These are phyloP conservation scores for Chaetoscypha palmicola DNA, from an alignment of 2,329 filamentous ascomycete genomes.

Conservation along the genomic window DNA sequence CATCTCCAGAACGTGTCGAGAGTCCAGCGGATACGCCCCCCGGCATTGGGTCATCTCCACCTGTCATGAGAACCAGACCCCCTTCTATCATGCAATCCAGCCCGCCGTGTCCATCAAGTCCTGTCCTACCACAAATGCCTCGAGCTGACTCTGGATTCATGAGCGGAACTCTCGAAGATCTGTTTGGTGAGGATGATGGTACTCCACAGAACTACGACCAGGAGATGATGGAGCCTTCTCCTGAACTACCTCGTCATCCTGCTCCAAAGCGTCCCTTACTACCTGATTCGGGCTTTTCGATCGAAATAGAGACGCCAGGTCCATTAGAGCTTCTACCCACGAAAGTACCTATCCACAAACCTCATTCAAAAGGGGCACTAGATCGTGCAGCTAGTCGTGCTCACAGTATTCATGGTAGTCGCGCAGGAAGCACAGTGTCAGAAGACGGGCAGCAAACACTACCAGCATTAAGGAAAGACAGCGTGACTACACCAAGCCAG, in stretches of 20 bases:
- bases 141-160: conserved; percentile 72
- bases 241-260: conserved; percentile 27
- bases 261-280: conserved; percentile 9
- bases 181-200: conserved; percentile 52
- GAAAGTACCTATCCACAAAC: conserved; percentile 28
- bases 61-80: conserved; percentile 58
- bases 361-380: conserved; percentile 30
- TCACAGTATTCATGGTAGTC: conserved; percentile 20
- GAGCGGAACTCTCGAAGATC: conserved; percentile 57
- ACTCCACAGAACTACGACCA: conserved; percentile 30
- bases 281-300: conserved; percentile 27
- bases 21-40: conserved; percentile 61
- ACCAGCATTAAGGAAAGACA: conserved; percentile 18
- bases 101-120: conserved; percentile 63
- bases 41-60: conserved; percentile 85
- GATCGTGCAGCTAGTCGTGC: conserved; percentile 24
- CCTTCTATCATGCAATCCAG: conserved; percentile 70
- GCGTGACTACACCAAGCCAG: conserved; percentile 9
- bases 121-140: conserved; percentile 50
- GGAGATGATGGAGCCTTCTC: conserved; percentile 31
- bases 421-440: conserved; percentile 23
- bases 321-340: conserved; percentile 37
- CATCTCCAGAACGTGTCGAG: conserved; percentile 40
- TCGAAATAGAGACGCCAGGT: conserved; percentile 33
- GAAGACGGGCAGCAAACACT: conserved; percentile 27